Base-by-base conservation (phyloP, 768 basidiomycete species). In the Kwoniella newhampshirensis region DNA sequence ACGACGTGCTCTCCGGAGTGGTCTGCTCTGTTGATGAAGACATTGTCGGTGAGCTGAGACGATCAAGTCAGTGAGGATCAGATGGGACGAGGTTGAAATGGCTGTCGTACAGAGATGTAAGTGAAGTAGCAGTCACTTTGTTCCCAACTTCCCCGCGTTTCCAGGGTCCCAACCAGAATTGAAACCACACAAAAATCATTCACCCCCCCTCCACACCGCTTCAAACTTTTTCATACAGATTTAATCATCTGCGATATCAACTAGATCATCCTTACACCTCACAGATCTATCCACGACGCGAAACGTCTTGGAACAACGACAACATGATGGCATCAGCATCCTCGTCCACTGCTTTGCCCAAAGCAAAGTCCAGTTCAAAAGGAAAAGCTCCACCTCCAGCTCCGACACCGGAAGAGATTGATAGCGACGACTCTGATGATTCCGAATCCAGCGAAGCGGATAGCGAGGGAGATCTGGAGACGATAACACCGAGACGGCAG, bases 401-500 rank as follows among this genome's bases (percentile, higher is more conserved):
- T 2, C 51, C 53, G 25, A 52, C 52, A 9, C 28, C 60, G 2
- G 47, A 57, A 43, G 60, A 57, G 27, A 54, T 50, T n/a, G 62
- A 51, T 18, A 23, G 28, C 3, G 48, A 18, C 23, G 30, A 3
- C 8, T 53, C 58, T 21, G 39, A n/a, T n/a, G 48, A 44, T 15
- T 43, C 43, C 15, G 48, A 44, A 1, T 40, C 45, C 27, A 42
- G 42, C 4, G 57, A 57, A 37, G 50, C 40, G 36, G 64, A 65
- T 43, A 58, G 55, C 32, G 60, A 61, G 12, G 64, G 28, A 7
- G 64, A 72, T 28, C 37, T 72, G 15, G 70, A 72, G 37, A 47
- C 37, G 43, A 50, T 67, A 11, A 46, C 44, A 7, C 63, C 70
- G 17, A 66, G 51, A 26, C 42, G 50, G 30, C 18, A 52, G 39